Conservation (phyloP, 306 rosid genomes). For the Quercus dentata region DNA sequence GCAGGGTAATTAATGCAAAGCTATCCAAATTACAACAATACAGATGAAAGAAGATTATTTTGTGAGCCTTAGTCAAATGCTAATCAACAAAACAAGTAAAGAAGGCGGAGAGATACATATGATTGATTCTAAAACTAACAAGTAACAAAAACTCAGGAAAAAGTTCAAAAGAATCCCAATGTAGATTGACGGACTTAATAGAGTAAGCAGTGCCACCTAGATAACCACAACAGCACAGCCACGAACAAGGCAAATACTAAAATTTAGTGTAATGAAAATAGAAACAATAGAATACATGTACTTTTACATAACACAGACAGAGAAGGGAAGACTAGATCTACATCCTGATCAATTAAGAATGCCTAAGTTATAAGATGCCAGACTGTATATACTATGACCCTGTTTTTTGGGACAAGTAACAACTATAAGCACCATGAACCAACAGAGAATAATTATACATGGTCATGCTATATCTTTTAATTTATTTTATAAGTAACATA, state of each 20-base stretch:
- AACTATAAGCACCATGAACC: not conserved
- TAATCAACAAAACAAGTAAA: not conserved
- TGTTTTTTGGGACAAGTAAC: too few relatives aligned
- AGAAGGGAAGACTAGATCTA: not conserved
- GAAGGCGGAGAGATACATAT: not conserved
- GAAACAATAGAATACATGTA: not conserved
- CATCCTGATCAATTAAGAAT: not conserved
- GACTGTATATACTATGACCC: not conserved
- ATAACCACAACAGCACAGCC: not conserved
- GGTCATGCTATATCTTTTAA: not conserved
- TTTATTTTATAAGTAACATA: too few relatives aligned
- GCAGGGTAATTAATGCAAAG: conserved; percentile 15
- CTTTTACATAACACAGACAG: not conserved
- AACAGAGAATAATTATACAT: not conserved
- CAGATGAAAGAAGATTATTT: not conserved
- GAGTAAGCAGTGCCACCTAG: not conserved
- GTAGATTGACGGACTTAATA: not conserved
- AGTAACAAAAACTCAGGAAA: not conserved
- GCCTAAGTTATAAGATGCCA: not conserved
- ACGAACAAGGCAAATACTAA: not conserved
- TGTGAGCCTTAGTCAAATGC: not conserved
- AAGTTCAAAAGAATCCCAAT: not conserved
- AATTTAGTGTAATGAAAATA: not conserved
- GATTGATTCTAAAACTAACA: not conserved
- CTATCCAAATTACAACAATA: conserved; percentile 19